Conservation (phyloP, 371 early-diverging fungal genomes). For the Amoeboaphelidium protococcarum region DNA sequence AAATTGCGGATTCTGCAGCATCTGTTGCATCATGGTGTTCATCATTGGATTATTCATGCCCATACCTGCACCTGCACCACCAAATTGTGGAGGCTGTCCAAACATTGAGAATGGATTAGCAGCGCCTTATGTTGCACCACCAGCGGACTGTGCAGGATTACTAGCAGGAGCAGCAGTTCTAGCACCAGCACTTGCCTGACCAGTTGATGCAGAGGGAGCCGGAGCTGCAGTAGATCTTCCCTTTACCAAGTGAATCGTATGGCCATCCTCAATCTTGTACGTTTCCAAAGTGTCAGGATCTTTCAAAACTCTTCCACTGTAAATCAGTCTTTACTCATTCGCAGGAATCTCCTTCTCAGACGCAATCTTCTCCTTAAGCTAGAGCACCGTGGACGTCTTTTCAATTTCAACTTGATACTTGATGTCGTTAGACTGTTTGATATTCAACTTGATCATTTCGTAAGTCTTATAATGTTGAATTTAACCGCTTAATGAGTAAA, state of each 20-base stretch:
- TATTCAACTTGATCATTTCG: constrained; percentile 33
- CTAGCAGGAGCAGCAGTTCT: background rate
- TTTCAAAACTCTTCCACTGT: constrained; percentile 36
- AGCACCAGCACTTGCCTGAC: background rate
- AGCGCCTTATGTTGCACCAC: too few relatives aligned
- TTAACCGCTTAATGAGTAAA: too few relatives aligned
- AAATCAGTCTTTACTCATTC: constrained; percentile 31
- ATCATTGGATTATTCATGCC: constrained; percentile 27
- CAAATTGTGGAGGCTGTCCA: too few relatives aligned
- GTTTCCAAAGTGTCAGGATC: constrained; percentile 33
- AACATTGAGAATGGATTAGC: too few relatives aligned
- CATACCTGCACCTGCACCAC: background rate
- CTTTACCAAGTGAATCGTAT: constrained; percentile 8
- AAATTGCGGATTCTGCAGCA: constrained; percentile 30
- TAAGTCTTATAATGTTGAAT: too few relatives aligned
- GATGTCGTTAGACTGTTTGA: constrained; percentile 60
- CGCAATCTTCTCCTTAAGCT: constrained; percentile 28
- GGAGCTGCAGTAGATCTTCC: background rate
- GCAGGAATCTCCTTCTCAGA: constrained; percentile 19
- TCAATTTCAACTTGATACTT: constrained; percentile 41
- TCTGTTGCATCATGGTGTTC: constrained; percentile 26
- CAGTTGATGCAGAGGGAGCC: background rate
- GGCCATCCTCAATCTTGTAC: constrained; percentile 40
- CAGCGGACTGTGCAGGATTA: too few relatives aligned
- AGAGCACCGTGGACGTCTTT: constrained; percentile 22